Evolutionary conservation across 2,329 filamentous ascomycete species (phyloP), one percentile per base, ranked within the genome.

Genomic region (Penicillium brevicompactum): DNA sequence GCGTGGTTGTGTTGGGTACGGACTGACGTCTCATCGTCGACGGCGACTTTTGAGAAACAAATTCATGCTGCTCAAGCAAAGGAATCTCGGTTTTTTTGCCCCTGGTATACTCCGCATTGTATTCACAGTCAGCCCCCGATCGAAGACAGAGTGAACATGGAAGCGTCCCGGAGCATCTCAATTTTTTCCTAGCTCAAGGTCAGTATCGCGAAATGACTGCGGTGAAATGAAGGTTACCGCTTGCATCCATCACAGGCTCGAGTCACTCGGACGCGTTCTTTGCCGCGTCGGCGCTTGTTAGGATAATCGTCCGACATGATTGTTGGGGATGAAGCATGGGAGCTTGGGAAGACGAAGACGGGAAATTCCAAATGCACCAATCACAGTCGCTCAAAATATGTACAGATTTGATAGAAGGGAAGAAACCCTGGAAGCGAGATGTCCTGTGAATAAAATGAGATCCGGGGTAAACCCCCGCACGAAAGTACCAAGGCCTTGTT

Each of bases 211-310:
- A 11, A 45, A 5, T 16, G 14, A 10, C 3, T 22, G 30, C 38
- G 34, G 43, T 21, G 22, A 9, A 62, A 70, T 37, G 34, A n/a
- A n/a, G 11, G 3, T 34, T 22, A 80, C 78, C 71, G 77, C 65
- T 80, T 80, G 66, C 78, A 81, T 51, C 73, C 68, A 65, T 80
- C 78, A 61, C 78, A 80, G 16, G 78, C 78, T 27, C 78, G 71
- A 54, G 75, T 80, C 47, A 80, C 78, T 48, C 77, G 72, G 21
- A 71, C 70, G 16, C 76, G 65, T 47, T 77, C 75, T 31, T 52
- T 57, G 44, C 43, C 53, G 22, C 54, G 46, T 46, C 50, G 55
- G 27, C 57, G 59, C 34, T 55, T 59, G 27, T 34, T 31, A 11
- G 47, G 30, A 16, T 46, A 43, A 37, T 30, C 24, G 14, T 53